Evolutionary conservation across 768 basidiomycete genomes (phyloP).

Genomic region (Mycena filopes): DNA sequence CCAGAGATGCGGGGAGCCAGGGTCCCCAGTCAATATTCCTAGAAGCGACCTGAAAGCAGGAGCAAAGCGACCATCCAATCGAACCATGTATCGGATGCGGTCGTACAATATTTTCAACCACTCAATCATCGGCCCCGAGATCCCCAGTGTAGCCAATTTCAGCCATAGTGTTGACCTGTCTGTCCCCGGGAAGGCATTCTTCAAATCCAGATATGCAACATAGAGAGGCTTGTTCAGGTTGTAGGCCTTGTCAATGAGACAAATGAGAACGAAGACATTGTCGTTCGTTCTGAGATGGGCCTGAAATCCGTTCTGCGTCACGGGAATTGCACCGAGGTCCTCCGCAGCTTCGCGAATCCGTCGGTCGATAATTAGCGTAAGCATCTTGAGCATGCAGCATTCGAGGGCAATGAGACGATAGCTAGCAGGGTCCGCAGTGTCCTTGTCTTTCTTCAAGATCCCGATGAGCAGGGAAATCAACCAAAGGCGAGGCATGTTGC

Average conservation of each 20-base stretch:
- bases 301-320: neutral
- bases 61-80: neutral
- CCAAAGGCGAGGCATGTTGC: too few relatives aligned
- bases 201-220: neutral
- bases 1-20: neutral
- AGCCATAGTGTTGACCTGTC: slow-evolving; percentile 15
- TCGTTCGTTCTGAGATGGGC: neutral
- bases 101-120: neutral
- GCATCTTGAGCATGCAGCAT: too few relatives aligned
- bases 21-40: neutral
- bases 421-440: too few relatives aligned
- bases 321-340: neutral
- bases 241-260: neutral
- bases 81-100: neutral
- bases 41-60: neutral
- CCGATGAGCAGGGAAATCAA: too few relatives aligned
- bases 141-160: slow-evolving; percentile 1
- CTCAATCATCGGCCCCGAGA: slow-evolving; percentile 1
- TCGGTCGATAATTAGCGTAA: neutral
- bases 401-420: too few relatives aligned
- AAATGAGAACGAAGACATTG: slow-evolving; percentile 9
- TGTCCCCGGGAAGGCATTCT: neutral
- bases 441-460: too few relatives aligned
- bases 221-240: neutral
- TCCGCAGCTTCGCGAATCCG: neutral